Evolutionary conservation across 495 filamentous ascomycete genomes (phyloP), one percentile per base, ranked within the genome.

Genomic region (Geoglossum glabrum): DNA sequence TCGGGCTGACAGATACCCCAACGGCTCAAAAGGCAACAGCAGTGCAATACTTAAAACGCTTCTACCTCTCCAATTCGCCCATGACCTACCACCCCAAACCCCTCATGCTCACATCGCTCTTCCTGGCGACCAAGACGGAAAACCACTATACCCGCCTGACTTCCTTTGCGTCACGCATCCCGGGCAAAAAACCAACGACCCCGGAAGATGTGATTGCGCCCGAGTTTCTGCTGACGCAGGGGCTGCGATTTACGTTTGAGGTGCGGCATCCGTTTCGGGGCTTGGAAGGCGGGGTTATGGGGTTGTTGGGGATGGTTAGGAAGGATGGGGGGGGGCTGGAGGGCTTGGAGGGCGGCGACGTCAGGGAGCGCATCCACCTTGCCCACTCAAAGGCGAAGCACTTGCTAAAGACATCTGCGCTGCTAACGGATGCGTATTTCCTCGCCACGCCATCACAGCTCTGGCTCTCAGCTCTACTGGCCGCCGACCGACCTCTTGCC

Each of bases 381-480:
- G 87, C 87, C 1, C 87, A 95, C 64, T 71, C 68, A 33, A 77
- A 72, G 57, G 85, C 89, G 5, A 79, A 82, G 46, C 77, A 82
- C 3, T 73, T 85, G 40, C 76, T 96, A 34, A 88, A 87, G 60
- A 81, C 78, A 46, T 82, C 85, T 52, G 86, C 88, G 1, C 71
- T 92, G 45, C 76, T 95, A 61, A 90, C 90, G 27, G 92, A 98
- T 64, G 88, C 77, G 23, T 96, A 96, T 71, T 95, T 97, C 73
- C 82, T 95, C 64, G 97, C 86, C 70, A 94, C 93, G 2, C 93
- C 92, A 0, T 83, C 85, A 15, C 92, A 98, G 68, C 92, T 96
- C 66, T 89, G 87, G 82, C 74, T 95, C 21, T 80, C 87, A 0
- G 80, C 89, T 0, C 71, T 96, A 28, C 72, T 80, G 15, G 71